Conservation (phyloP, 2,329 filamentous ascomycete species). For the Colletotrichum theobromicola region DNA sequence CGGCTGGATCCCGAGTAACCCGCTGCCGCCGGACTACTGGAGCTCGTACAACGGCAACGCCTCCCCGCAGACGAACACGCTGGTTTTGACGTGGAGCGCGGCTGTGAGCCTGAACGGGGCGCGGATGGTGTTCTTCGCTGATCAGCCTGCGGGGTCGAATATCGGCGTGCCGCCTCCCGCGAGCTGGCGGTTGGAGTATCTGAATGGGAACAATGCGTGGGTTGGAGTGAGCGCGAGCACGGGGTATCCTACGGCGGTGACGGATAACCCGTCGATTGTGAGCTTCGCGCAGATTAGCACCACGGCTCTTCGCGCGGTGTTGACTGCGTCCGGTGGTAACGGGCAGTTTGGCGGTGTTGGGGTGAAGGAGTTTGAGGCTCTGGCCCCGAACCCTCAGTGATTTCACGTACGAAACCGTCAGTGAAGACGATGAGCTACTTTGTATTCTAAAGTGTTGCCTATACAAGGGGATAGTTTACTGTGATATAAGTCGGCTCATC, state of each 20-base stretch:
- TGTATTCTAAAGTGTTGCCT: no score
- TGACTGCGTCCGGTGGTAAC: conserved; percentile 26
- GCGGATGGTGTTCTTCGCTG: conserved; percentile 34
- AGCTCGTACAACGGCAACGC: conserved; percentile 33
- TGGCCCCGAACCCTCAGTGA: neutral
- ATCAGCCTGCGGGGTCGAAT: conserved; percentile 32
- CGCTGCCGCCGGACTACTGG: conserved; percentile 43
- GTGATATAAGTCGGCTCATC: no score
- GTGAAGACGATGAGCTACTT: no score
- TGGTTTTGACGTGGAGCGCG: conserved; percentile 34
- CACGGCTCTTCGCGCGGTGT: conserved; percentile 23
- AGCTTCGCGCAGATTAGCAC: conserved; percentile 29
- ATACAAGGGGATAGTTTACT: no score
- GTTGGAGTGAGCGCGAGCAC: conserved; percentile 21
- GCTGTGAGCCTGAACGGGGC: conserved; percentile 33
- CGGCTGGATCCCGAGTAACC: conserved; percentile 30
- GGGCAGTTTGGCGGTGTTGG: neutral
- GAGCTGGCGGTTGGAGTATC: conserved; percentile 31
- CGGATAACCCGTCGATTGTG: conserved; percentile 30
- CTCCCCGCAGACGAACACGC: conserved; percentile 32
- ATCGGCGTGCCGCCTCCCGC: conserved; percentile 34
- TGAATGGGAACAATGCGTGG: conserved; percentile 21
- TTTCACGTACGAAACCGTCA: no score
- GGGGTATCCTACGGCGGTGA: conserved; percentile 29
- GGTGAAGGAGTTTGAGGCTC: conserved; percentile 1